These are phyloP conservation scores for Hymenoscyphus infarciens DNA, from an alignment of 2,329 filamentous ascomycete species.

Conservation along the genomic window DNA sequence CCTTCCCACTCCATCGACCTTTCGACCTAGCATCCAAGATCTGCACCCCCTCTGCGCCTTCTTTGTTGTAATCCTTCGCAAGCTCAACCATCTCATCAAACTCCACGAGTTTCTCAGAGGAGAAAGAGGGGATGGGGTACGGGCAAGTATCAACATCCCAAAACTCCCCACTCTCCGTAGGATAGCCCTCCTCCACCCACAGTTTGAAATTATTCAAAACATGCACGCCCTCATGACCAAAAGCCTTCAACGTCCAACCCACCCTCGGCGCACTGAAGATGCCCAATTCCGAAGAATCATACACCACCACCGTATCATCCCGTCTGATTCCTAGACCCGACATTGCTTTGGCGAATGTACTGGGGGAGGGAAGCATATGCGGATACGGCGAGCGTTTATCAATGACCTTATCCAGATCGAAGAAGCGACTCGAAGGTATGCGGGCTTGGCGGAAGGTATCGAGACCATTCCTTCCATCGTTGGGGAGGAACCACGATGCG, in stretches of 20 bases:
- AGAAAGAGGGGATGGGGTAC: slow-evolving; percentile 59
- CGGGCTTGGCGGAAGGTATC: slow-evolving; percentile 77
- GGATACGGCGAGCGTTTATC: slow-evolving; percentile 86
- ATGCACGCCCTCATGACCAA: slow-evolving; percentile 86
- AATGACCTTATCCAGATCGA: slow-evolving; percentile 89
- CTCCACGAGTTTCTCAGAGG: slow-evolving; percentile 63
- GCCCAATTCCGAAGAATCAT: slow-evolving; percentile 85
- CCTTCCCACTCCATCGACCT: slow-evolving; percentile 77
- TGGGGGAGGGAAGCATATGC: slow-evolving; percentile 87
- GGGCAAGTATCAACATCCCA: slow-evolving; percentile 62
- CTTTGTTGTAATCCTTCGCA: slow-evolving; percentile 72
- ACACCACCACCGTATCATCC: slow-evolving; percentile 90
- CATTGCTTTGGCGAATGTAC: slow-evolving; percentile 84
- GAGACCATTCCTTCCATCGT: slow-evolving; percentile 78
- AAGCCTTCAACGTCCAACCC: slow-evolving; percentile 87
- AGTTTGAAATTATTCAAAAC: slow-evolving; percentile 91
- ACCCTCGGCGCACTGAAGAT: slow-evolving; percentile 94
- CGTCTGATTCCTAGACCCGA: slow-evolving; percentile 78
- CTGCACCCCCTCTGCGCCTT: slow-evolving; percentile 78
- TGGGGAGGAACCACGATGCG: slow-evolving; percentile 94
- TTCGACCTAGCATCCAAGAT: slow-evolving; percentile 81
- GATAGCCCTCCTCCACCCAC: slow-evolving; percentile 83
- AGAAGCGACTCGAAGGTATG: slow-evolving; percentile 89
- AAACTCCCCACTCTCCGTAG: slow-evolving; percentile 75
- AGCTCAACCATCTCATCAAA: slow-evolving; percentile 83